phyloP scores from a whole-genome alignment of 331 rosid species.

The Malus hybrid region DNA sequence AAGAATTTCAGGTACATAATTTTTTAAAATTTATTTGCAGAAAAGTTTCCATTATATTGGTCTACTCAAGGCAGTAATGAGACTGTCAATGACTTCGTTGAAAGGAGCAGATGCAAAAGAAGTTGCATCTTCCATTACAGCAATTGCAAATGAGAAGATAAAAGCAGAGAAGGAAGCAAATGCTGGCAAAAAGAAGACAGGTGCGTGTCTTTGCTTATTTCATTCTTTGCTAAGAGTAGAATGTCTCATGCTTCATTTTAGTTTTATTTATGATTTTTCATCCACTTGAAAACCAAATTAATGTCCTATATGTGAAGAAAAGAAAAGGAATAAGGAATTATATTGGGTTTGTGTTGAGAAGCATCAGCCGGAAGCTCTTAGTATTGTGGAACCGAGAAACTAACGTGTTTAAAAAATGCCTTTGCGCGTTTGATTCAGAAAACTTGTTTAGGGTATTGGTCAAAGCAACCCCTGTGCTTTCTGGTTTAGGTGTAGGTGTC shows the following conservation, averaged over 20 bases:
- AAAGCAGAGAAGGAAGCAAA: constrained; percentile 87
- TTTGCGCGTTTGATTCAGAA: not conserved
- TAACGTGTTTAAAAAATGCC: not conserved
- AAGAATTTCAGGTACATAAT: not conserved
- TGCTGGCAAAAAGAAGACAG: constrained; percentile 88
- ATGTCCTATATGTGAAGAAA: not conserved
- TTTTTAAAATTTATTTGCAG: constrained; percentile 30
- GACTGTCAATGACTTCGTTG: constrained; percentile 64
- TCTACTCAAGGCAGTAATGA: constrained; percentile 74
- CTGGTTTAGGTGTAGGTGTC: not conserved
- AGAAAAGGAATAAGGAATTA: not conserved
- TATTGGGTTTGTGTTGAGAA: not conserved
- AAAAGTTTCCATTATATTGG: constrained; percentile 77
- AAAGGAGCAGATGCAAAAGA: constrained; percentile 95
- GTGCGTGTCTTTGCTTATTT: constrained; percentile 13
- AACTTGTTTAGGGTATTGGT: not conserved
- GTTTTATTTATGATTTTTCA: not conserved
- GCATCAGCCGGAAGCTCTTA: not conserved
- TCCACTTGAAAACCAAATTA: not conserved
- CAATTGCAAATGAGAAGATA: constrained; percentile 90
- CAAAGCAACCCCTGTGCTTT: not conserved
- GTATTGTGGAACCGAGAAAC: not conserved
- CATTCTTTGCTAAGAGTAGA: not conserved
- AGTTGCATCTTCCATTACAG: constrained; percentile 73
- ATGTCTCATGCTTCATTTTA: not conserved